Percentiles rank a stretch among this genome's conserved stretches.
phyloP scores from a whole-genome alignment of 1,284 basidiomycete genomes.

The Lentinula novae-zelandiae region DNA sequence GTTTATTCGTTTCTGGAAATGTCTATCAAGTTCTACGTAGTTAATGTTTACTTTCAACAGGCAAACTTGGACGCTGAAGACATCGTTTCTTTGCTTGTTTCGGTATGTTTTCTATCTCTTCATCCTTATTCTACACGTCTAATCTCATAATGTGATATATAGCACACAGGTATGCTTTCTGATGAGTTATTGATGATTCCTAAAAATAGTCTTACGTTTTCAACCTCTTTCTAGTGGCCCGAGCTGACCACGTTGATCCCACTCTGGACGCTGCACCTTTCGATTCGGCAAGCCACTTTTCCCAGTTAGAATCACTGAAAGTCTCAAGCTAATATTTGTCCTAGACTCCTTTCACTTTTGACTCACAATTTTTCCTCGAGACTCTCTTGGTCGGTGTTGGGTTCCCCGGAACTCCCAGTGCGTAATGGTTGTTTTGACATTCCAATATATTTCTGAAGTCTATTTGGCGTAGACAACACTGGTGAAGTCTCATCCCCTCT shows the following conservation, averaged over 20 bases:
- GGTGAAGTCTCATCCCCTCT: slow-evolving; percentile 35
- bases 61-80: slow-evolving; percentile 14
- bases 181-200: no score
- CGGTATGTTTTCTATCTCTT: neutral
- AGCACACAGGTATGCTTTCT: neutral
- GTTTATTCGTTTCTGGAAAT: neutral
- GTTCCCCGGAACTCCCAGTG: slow-evolving; percentile 31
- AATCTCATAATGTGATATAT: neutral
- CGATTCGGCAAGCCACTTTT: slow-evolving; percentile 24
- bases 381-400: slow-evolving; percentile 27
- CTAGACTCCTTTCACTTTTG: slow-evolving; percentile 30
- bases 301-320: neutral
- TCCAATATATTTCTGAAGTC: no score
- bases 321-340: neutral
- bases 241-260: slow-evolving; percentile 7
- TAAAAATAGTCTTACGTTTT: no score
- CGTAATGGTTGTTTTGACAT: slow-evolving; percentile 4
- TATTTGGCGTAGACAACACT: slow-evolving; percentile 4
- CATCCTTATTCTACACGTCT: neutral
- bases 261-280: slow-evolving; percentile 29
- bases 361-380: slow-evolving; percentile 39
- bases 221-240: neutral
- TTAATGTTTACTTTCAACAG: neutral
- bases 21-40: no score
- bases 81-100: slow-evolving; percentile 14